Evolutionary conservation across 1,284 basidiomycete genomes (phyloP), one percentile per base, ranked within the genome.

Genomic region (Sporisorium iseilematis-ciliati): DNA sequence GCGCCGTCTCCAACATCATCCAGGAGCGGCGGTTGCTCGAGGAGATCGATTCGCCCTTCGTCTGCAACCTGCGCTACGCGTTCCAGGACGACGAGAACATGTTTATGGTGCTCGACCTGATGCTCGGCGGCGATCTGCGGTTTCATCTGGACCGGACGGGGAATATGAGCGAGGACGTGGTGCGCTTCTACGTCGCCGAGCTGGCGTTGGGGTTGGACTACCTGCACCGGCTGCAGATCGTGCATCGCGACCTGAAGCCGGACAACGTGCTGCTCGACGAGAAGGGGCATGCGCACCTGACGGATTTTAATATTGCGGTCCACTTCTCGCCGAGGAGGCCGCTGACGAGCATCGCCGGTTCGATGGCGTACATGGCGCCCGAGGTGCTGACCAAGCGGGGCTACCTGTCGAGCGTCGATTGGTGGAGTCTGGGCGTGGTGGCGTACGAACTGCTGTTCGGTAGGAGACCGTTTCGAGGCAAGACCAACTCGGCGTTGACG

Each of bases 41-140:
- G 56, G 81, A 96, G 93, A 92, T 98, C 82, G 94, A 97, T 86
- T 94, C 95, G 80, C 91, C 94, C 18, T 97, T 96, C 84, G 89
- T 97, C 49, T 94, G 95, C 78, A 97, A 97, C 86, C 84, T 98
- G 81, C 91, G 95, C 46, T 97, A 97, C 85, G 95, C 95, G 2
- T 98, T 98, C 85, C 95, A 98, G 86, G 95, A 98, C 83, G 95
- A 98, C 82, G 92, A 95, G 82, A 97, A 97, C 85, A 94, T 95
- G 83, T 98, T 97, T 89, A 97, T 97, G 87, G 95, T 97, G 10
- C 88, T 97, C 62, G 95, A 98, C 85, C 89, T 97, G 52, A 97
- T 98, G 95, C 88, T 97, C 1, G 95, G 95, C 25, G 95, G 95
- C 10, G 95, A 97, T 86, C 86, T 98, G 78, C 89, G 95, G 76